These are phyloP conservation scores for Tilletia horrida DNA, from an alignment of 1,284 basidiomycete species.

Conservation along the genomic window DNA sequence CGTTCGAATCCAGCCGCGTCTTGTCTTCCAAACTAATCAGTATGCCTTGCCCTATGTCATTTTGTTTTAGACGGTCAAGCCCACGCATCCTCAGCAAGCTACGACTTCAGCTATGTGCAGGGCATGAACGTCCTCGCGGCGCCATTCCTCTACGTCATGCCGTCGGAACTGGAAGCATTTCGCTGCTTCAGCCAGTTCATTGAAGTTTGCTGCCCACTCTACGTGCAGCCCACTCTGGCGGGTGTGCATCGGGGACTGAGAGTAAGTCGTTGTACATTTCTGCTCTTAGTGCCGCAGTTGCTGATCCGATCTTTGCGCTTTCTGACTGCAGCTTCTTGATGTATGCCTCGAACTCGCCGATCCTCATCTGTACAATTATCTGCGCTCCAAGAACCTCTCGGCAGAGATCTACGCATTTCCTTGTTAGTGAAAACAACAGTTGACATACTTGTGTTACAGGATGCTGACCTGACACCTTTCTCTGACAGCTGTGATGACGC, in stretches of 20 bases:
- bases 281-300: not conserved
- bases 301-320: constrained; percentile 1
- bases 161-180: constrained; percentile 92
- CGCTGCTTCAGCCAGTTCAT: constrained; percentile 92
- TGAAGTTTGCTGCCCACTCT: constrained; percentile 84
- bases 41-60: too few relatives aligned
- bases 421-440: constrained; percentile 62
- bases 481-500: constrained; percentile 75
- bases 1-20: not conserved
- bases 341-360: constrained; percentile 86
- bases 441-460: too few relatives aligned
- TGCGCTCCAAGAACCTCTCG: constrained; percentile 87
- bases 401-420: constrained; percentile 97
- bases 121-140: constrained; percentile 98
- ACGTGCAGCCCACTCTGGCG: constrained; percentile 89
- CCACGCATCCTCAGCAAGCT: constrained; percentile 1
- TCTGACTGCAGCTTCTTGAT: constrained; percentile 70
- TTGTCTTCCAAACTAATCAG: not conserved
- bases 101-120: constrained; percentile 86
- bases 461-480: not conserved
- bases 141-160: constrained; percentile 92
- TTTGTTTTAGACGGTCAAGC: not conserved
- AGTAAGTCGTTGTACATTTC: constrained; percentile 59
- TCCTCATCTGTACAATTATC: constrained; percentile 72
- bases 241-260: constrained; percentile 90